phyloP scores from a whole-genome alignment of 2,329 filamentous ascomycete species.

The Ascochyta pisi region DNA sequence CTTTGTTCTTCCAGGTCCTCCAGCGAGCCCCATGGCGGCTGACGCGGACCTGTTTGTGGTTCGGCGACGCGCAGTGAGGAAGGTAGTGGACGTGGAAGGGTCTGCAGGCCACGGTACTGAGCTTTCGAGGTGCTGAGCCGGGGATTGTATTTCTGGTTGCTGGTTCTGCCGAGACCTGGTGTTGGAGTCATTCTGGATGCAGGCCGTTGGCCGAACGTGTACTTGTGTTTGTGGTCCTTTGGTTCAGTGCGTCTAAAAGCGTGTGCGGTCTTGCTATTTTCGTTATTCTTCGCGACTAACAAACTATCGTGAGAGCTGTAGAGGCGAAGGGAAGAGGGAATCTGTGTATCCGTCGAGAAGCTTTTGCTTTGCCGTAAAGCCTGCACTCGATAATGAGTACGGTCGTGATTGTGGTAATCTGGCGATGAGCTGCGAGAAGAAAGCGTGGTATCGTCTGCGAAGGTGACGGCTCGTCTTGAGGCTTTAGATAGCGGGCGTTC shows the following conservation, averaged over 20 bases:
- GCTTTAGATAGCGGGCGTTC: conserved; percentile 4
- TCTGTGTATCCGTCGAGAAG: conserved; percentile 1
- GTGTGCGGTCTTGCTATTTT: background rate
- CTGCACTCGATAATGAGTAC: background rate
- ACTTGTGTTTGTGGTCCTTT: conserved; percentile 20
- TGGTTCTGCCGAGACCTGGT: background rate
- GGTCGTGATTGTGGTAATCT: background rate
- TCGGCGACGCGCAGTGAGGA: conserved; percentile 4
- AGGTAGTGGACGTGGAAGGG: conserved; percentile 2
- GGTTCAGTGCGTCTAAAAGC: conserved; percentile 10
- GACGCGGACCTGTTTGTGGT: conserved; percentile 16
- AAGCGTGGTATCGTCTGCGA: conserved; percentile 4
- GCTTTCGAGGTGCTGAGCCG: conserved; percentile 6
- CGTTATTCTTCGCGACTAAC: background rate
- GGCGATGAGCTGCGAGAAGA: conserved; percentile 11
- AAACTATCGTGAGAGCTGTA: conserved; percentile 12
- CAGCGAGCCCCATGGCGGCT: conserved; percentile 26
- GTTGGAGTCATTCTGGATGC: background rate
- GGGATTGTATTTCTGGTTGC: conserved; percentile 2
- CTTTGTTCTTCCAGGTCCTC: conserved; percentile 16
- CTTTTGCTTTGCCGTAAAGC: background rate
- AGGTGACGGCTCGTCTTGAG: background rate
- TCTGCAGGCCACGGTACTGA: conserved; percentile 7
- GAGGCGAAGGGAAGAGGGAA: conserved; percentile 2
- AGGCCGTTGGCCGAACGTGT: conserved; percentile 19